Conservation (phyloP, 2,329 filamentous ascomycete genomes). For the Clarireedia hainanense region DNA sequence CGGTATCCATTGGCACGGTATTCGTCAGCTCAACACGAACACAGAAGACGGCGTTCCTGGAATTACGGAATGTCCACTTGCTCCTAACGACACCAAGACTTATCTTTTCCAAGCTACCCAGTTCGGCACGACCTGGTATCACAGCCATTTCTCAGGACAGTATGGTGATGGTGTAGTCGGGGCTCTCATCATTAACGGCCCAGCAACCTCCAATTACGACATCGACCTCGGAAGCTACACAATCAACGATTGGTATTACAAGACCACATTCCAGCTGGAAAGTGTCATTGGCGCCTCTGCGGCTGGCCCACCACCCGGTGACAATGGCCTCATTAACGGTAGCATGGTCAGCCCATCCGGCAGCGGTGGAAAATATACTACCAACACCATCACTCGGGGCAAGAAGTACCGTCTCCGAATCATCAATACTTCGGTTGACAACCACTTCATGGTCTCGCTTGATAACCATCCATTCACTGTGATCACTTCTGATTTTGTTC, state of each 20-base stretch:
- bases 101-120: constrained; percentile 25
- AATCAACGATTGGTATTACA: constrained; percentile 14
- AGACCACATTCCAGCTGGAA: constrained; percentile 34
- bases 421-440: constrained; percentile 38
- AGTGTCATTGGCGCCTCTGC: neutral
- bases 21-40: constrained; percentile 34
- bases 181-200: constrained; percentile 9
- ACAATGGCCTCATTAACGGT: constrained; percentile 41
- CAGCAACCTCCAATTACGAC: constrained; percentile 26
- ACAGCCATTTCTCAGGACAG: constrained; percentile 45
- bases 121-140: constrained; percentile 33
- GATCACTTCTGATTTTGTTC: constrained; percentile 49
- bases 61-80: constrained; percentile 20
- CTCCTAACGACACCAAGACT: constrained; percentile 39
- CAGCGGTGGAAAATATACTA: constrained; percentile 12
- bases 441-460: constrained; percentile 37
- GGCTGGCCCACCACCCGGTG: constrained; percentile 17
- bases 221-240: constrained; percentile 13
- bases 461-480: constrained; percentile 50
- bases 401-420: constrained; percentile 39
- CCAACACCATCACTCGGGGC: constrained; percentile 3
- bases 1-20: constrained; percentile 39
- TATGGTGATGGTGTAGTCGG: constrained; percentile 47
- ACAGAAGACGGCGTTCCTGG: constrained; percentile 36
- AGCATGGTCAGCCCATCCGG: constrained; percentile 22